Conservation (phyloP, 257 asterid genomes). For the Leptodermis oblonga region DNA sequence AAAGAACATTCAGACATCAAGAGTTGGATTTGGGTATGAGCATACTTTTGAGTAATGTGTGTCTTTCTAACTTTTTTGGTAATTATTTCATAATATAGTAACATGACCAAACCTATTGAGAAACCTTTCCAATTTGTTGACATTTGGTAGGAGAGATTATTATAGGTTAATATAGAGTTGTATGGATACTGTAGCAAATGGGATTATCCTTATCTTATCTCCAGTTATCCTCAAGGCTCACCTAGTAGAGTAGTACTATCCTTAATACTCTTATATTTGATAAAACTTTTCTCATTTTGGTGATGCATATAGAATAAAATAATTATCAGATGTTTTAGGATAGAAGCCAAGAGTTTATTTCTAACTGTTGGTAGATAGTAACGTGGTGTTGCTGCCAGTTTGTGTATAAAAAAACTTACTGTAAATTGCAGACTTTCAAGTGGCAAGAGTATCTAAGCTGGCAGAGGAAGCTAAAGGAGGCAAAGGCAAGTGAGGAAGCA, state of each 20-base stretch:
- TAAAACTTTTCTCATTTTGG: too few species aligned
- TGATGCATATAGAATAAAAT: neutral
- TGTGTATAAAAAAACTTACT: neutral
- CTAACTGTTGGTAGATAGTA: neutral
- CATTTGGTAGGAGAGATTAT: too few species aligned
- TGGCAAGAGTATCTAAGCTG: constrained; percentile 86
- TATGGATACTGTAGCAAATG: too few species aligned
- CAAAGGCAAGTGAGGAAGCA: constrained; percentile 84
- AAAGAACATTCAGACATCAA: neutral
- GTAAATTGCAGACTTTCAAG: constrained; percentile 66
- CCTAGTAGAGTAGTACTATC: too few species aligned
- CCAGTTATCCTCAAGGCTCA: too few species aligned
- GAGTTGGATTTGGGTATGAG: neutral
- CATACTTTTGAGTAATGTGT: neutral
- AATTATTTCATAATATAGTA: neutral
- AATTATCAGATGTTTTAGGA: neutral
- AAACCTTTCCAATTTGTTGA: too few species aligned
- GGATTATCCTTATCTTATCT: too few species aligned
- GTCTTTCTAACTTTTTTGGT: too few species aligned
- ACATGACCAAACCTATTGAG: too few species aligned
- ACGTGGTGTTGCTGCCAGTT: neutral
- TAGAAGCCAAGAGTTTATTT: neutral
- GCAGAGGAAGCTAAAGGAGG: constrained; percentile 80
- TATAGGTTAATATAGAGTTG: too few species aligned
- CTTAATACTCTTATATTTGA: too few species aligned